Evolutionary conservation across 768 basidiomycete species (phyloP).

Genomic region (Tylopilus intermedius): DNA sequence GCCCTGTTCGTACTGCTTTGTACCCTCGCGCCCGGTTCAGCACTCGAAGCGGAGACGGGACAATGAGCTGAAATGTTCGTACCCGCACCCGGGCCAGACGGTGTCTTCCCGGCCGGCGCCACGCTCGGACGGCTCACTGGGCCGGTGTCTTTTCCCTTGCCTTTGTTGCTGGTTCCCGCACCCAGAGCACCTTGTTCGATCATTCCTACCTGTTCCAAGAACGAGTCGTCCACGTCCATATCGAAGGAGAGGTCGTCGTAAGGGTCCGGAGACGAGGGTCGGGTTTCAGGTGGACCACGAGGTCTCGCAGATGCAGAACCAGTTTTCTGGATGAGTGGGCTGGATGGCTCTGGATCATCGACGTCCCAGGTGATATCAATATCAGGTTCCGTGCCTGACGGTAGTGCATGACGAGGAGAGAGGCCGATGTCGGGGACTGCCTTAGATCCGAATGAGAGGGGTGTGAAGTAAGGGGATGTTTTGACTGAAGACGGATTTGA

Average conservation of each 20-base stretch:
- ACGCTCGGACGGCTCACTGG: not conserved
- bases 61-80: constrained; percentile 2
- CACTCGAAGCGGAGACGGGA: constrained; percentile 8
- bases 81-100: constrained; percentile 14
- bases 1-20: constrained; percentile 8
- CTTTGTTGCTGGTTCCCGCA: constrained; percentile 10
- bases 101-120: constrained; percentile 2
- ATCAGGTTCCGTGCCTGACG: constrained; percentile 16
- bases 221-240: constrained; percentile 34
- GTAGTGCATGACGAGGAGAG: constrained; percentile 27
- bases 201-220: constrained; percentile 36
- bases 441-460: constrained; percentile 4
- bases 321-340: constrained; percentile 1
- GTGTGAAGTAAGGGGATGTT: constrained; percentile 14
- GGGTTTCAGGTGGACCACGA: constrained; percentile 2
- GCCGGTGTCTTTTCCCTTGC: constrained; percentile 14
- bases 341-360: constrained; percentile 27
- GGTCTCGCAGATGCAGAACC: constrained; percentile 10
- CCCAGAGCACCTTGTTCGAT: constrained; percentile 21
- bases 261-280: constrained; percentile 22
- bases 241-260: constrained; percentile 34
- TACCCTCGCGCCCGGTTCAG: constrained; percentile 15
- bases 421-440: constrained; percentile 25
- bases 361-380: constrained; percentile 27
- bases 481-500: no score